Conservation (phyloP, 176 grass and related monocot species). For the Musa acuminata region DNA sequence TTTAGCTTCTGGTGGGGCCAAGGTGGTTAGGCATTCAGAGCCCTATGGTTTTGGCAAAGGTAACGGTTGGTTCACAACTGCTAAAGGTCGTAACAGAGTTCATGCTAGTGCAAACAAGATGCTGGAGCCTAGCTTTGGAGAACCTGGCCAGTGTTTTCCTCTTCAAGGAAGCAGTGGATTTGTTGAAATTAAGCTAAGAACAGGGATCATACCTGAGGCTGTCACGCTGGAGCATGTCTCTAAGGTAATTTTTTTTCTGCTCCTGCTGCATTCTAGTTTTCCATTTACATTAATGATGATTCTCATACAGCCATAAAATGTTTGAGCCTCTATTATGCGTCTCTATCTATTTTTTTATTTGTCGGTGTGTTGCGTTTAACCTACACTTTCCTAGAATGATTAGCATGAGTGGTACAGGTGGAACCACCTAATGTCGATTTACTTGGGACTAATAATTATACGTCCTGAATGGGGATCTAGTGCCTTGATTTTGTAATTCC, state of each 20-base stretch:
- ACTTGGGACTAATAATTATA: too few species aligned
- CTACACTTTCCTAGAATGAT: too few species aligned
- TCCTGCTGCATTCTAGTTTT: neutral
- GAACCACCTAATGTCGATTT: neutral
- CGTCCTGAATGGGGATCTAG: too few species aligned
- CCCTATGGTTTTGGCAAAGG: conserved; percentile 29
- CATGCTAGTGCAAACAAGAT: conserved; percentile 46
- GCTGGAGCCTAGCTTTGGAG: conserved; percentile 80
- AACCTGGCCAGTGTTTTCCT: conserved; percentile 83
- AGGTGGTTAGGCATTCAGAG: conserved; percentile 55
- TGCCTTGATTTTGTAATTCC: too few species aligned
- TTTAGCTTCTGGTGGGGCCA: conserved; percentile 56
- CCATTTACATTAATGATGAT: neutral
- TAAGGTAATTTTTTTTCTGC: conserved; percentile 36
- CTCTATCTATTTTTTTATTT: too few species aligned
- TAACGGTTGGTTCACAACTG: conserved; percentile 1
- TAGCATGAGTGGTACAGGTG: neutral
- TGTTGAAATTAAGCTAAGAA: conserved; percentile 68
- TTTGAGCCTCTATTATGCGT: neutral
- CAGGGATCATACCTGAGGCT: conserved; percentile 59
- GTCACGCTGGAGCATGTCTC: conserved; percentile 80
- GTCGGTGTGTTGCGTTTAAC: too few species aligned
- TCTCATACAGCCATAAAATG: too few species aligned
- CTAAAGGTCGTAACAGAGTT: conserved; percentile 7
- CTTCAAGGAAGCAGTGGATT: conserved; percentile 66